Percentiles rank a stretch among this genome's conserved stretches.
Evolutionary conservation across 257 asterid genomes (phyloP).

Genomic region (Eucommia ulmoides): DNA sequence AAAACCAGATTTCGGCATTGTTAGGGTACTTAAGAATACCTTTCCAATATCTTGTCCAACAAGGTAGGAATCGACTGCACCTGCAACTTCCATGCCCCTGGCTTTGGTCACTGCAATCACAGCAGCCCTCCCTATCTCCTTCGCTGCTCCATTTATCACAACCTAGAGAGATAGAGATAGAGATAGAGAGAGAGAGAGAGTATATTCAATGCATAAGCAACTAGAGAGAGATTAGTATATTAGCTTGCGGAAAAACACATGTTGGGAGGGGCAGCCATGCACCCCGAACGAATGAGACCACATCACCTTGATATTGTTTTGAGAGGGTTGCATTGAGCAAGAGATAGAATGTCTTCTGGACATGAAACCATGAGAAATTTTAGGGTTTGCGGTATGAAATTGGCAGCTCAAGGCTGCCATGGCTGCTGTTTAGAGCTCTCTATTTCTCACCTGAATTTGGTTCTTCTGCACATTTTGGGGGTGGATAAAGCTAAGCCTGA

Average conservation of each 20-base stretch:
- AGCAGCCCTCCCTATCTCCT: constrained; percentile 84
- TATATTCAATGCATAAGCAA: background rate
- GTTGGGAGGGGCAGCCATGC: no score
- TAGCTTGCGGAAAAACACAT: no score
- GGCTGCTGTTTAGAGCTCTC: constrained; percentile 1
- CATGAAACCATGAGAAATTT: constrained; percentile 5
- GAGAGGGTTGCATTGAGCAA: constrained; percentile 48
- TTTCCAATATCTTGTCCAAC: constrained; percentile 79
- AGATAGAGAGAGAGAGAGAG: background rate
- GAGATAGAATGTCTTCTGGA: constrained; percentile 22
- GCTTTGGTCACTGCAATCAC: constrained; percentile 75
- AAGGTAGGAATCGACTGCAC: constrained; percentile 62
- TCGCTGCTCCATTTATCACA: constrained; percentile 79
- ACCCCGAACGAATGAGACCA: no score
- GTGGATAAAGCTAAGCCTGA: no score
- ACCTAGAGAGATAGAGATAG: constrained; percentile 22
- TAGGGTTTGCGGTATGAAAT: constrained; percentile 18
- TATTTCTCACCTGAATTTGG: background rate
- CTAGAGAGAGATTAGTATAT: background rate
- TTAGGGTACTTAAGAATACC: no score
- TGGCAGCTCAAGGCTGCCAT: constrained; percentile 52
- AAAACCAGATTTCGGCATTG: no score
- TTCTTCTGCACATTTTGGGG: no score
- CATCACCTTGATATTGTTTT: constrained; percentile 58
- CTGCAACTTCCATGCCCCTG: constrained; percentile 90